phyloP scores from a whole-genome alignment of 176 grass and related monocot species.

The Leersia perrieri region DNA sequence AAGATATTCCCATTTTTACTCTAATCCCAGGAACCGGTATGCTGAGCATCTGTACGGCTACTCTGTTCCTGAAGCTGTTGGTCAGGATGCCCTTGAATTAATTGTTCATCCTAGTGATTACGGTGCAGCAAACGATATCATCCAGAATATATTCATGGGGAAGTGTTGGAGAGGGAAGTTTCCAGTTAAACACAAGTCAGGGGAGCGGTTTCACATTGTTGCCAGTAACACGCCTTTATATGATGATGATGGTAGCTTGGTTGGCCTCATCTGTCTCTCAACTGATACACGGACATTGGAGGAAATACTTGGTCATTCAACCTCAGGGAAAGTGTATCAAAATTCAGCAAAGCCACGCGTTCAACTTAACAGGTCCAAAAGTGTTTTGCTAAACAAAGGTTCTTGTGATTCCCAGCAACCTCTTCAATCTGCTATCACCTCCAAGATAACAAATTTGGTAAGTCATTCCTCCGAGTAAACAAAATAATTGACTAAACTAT shows the following conservation, averaged over 20 bases:
- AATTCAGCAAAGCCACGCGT: constrained; percentile 8
- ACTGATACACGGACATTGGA: constrained; percentile 57
- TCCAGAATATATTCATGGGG: constrained; percentile 61
- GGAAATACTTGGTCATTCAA: constrained; percentile 34
- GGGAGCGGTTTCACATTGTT: constrained; percentile 61
- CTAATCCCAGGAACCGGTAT: constrained; percentile 64
- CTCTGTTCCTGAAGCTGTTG: constrained; percentile 71
- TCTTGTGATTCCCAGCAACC: constrained; percentile 36
- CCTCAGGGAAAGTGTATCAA: constrained; percentile 20
- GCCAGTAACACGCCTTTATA: constrained; percentile 76
- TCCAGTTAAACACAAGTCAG: constrained; percentile 69
- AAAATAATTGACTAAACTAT: constrained; percentile 1
- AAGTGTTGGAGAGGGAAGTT: constrained; percentile 91
- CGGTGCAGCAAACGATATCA: constrained; percentile 50
- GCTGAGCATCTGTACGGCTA: constrained; percentile 74
- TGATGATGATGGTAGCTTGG: constrained; percentile 71
- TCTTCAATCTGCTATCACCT: constrained; percentile 57
- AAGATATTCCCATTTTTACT: background rate
- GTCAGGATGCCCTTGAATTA: constrained; percentile 55
- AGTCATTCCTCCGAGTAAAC: constrained; percentile 26
- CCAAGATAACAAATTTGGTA: constrained; percentile 80
- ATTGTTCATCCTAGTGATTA: constrained; percentile 55
- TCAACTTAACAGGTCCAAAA: constrained; percentile 13
- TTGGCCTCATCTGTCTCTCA: constrained; percentile 82
- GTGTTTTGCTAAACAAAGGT: constrained; percentile 14